These are phyloP conservation scores for Solanum chmielewskii DNA, from an alignment of 257 asterid genomes.

Conservation along the genomic window DNA sequence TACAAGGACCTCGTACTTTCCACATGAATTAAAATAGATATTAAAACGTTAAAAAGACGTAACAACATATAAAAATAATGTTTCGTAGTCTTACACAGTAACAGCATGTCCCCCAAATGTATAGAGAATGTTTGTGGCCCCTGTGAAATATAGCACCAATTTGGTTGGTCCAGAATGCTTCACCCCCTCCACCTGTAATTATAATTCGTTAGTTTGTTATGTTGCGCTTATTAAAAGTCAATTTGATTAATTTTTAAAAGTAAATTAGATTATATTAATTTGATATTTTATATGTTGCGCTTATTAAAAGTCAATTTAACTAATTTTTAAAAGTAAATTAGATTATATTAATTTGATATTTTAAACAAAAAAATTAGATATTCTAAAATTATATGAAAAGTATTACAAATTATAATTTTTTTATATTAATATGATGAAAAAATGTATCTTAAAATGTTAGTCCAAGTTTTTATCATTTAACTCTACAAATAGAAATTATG, in stretches of 20 bases:
- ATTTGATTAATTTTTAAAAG: no score
- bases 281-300: fast-evolving
- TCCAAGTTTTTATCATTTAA: no score
- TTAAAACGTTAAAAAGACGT: neutral
- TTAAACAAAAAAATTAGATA: no score
- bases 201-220: neutral
- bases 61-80: neutral
- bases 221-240: no score
- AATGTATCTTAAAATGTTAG: no score
- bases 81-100: slow-evolving; percentile 26
- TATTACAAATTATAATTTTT: no score
- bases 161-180: slow-evolving; percentile 41
- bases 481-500: no score
- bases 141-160: slow-evolving; percentile 38
- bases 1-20: neutral
- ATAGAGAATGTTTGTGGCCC: slow-evolving; percentile 49
- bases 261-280: no score
- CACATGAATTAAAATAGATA: neutral
- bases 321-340: no score
- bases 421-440: no score
- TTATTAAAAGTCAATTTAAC: no score
- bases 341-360: fast-evolving
- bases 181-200: slow-evolving; percentile 32
- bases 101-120: slow-evolving; percentile 55
- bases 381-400: no score